phyloP scores from a whole-genome alignment of 495 filamentous ascomycete genomes.

The Aspergillus nanangensis region DNA sequence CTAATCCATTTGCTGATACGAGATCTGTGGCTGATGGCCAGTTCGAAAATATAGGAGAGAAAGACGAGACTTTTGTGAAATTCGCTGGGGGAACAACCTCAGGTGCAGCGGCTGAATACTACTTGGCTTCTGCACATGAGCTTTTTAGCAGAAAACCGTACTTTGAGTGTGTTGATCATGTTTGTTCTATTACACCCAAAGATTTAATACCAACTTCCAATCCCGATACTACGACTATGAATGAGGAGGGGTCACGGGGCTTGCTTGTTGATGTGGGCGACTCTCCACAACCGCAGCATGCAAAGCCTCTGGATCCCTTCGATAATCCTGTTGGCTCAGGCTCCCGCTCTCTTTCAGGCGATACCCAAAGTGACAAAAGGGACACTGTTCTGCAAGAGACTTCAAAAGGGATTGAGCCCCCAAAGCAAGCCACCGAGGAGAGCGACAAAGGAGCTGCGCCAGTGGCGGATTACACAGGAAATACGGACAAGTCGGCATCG shows the following conservation, averaged over 20 bases:
- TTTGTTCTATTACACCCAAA: constrained; percentile 37
- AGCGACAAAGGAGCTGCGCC: no score
- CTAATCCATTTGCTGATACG: constrained; percentile 17
- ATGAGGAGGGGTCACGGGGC: constrained; percentile 5
- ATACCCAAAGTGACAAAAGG: neutral
- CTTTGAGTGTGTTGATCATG: constrained; percentile 47
- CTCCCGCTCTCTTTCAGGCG: no score
- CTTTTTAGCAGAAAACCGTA: constrained; percentile 43
- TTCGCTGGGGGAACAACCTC: constrained; percentile 26
- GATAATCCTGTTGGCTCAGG: no score
- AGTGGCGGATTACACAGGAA: neutral
- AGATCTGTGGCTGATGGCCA: constrained; percentile 8
- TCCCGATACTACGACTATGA: neutral
- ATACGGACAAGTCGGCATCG: neutral
- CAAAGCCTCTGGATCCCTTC: no score
- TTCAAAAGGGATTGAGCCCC: no score
- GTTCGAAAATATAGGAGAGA: neutral
- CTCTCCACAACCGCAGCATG: no score
- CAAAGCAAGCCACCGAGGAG: no score
- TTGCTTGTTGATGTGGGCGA: constrained; percentile 32
- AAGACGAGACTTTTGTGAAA: no score
- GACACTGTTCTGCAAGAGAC: no score
- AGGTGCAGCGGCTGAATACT: constrained; percentile 49
- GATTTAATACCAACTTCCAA: constrained; percentile 9
- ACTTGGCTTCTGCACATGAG: constrained; percentile 49